Evolutionary conservation across 345 rosid genomes (phyloP), one percentile per base, ranked within the genome.

Genomic region (Leavenworthia alabamica): DNA sequence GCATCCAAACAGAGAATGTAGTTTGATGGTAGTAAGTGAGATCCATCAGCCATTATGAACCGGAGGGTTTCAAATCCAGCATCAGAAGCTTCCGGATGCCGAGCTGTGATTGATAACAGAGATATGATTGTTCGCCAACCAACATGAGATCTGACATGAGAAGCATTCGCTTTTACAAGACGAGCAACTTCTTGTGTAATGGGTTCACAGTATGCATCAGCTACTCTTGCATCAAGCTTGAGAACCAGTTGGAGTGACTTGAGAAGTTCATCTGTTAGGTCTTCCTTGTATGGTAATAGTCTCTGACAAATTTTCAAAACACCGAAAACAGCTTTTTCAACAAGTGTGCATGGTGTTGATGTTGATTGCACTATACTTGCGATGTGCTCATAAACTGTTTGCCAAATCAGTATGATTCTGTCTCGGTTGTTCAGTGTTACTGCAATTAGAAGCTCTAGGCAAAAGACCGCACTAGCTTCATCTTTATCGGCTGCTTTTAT

Each of bases 41-140:
- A 78, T 24, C 86, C 95, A 14, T 84, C 88, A 11, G 75, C 71
- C 90, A 86, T 86, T 41, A 82, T 79, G 67, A 84, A 86, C 44
- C 70, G 43, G 5, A 86, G 75, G 8, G 86, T 73, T 53, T 82
- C 84, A 9, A 83, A 86, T 43, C 95, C 95, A 7, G 80, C 66
- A 53, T 80, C 83, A 22, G 90, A 82, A 17, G 95, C 90, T 76
- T 86, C 88, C 51, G 90, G 95, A 73, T 86, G 95, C 22, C 82
- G 79, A 52, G 95, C 90, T 15, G 90, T 78, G 68, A 80, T 82
- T 33, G 82, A 84, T 20, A 86, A 50, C 39, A 86, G 75, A 72
- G 90, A 86, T 52, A 82, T 73, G 62, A 84, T 82, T 8, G 77
- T 82, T 12, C 85, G 79, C 95, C 90, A 86, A 43, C 95, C 95